Conservation (phyloP, 352 stramenopile species). For the Pythium phragmiticola region DNA sequence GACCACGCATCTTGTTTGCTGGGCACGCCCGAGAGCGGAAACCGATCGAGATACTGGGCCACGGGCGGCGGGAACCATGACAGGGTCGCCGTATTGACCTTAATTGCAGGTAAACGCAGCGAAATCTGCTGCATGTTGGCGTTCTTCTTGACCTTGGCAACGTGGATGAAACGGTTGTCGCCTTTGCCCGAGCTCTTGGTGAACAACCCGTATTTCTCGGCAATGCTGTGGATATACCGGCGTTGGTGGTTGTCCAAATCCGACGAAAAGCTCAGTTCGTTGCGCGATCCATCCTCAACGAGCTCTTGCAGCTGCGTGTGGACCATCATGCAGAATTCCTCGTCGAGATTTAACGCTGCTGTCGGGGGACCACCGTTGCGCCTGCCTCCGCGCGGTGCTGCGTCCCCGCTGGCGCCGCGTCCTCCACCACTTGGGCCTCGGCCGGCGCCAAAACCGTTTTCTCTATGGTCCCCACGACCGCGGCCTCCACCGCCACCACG, state of each 20-base stretch:
- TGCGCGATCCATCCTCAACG: slow-evolving; percentile 50
- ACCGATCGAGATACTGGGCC: slow-evolving; percentile 43
- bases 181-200: slow-evolving; percentile 80
- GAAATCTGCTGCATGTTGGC: slow-evolving; percentile 73
- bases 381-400: slow-evolving; percentile 4
- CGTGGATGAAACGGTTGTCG: slow-evolving; percentile 66
- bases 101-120: slow-evolving; percentile 40
- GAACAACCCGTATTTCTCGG: slow-evolving; percentile 79
- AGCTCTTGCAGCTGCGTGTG: slow-evolving; percentile 59
- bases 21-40: slow-evolving; percentile 24
- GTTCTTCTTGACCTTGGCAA: slow-evolving; percentile 84
- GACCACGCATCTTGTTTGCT: slow-evolving; percentile 16
- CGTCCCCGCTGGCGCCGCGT: slow-evolving; percentile 1
- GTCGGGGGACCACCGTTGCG: slow-evolving; percentile 16
- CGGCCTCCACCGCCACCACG: slow-evolving; percentile 5
- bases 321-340: slow-evolving; percentile 73
- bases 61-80: slow-evolving; percentile 48
- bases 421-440: slow-evolving; percentile 14
- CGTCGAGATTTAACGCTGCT: slow-evolving; percentile 44
- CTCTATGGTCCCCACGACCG: slow-evolving; percentile 15
- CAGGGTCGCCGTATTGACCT: slow-evolving; percentile 32
- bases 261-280: slow-evolving; percentile 66
- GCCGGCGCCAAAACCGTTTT: slow-evolving; percentile 2
- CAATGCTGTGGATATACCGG: slow-evolving; percentile 77
- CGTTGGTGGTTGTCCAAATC: slow-evolving; percentile 77